Conservation (phyloP, 768 basidiomycete genomes). For the Phaeotremella skinneri region DNA sequence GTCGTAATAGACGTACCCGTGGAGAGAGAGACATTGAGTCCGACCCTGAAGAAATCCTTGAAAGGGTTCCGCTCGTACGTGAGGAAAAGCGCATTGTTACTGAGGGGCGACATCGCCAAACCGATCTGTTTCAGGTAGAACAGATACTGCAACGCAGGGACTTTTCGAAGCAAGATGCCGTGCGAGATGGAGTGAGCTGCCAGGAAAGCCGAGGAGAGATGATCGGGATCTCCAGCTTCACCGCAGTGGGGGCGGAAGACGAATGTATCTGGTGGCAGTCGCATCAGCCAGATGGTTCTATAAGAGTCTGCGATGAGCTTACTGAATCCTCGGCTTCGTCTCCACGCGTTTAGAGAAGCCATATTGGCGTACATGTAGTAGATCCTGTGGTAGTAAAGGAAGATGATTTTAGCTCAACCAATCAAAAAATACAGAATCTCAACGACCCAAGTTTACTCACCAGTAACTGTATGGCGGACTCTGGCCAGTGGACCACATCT, state of each 20-base stretch:
- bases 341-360: conserved; percentile 90
- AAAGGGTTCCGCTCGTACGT: conserved; percentile 87
- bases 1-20: conserved; percentile 67
- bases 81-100: conserved; percentile 95
- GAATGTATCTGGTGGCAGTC: conserved; percentile 69
- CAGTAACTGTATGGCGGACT: conserved; percentile 96
- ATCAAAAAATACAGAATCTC: not conserved
- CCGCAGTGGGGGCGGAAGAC: conserved; percentile 95
- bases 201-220: conserved; percentile 91
- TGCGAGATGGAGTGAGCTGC: conserved; percentile 98
- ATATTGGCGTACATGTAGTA: conserved; percentile 99
- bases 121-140: conserved; percentile 99
- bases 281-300: conserved; percentile 10
- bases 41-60: conserved; percentile 93
- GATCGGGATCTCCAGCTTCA: conserved; percentile 97
- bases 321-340: conserved; percentile 86
- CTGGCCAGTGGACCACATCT: conserved; percentile 80
- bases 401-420: not conserved
- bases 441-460: too few relatives aligned
- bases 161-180: conserved; percentile 96
- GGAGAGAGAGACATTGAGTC: conserved; percentile 88
- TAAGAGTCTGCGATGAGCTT: conserved; percentile 44
- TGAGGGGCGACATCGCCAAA: conserved; percentile 95
- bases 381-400: conserved; percentile 60
- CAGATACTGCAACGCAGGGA: conserved; percentile 85